phyloP scores from a whole-genome alignment of 129 eudicot genomes.

The Escallonia herrerae region DNA sequence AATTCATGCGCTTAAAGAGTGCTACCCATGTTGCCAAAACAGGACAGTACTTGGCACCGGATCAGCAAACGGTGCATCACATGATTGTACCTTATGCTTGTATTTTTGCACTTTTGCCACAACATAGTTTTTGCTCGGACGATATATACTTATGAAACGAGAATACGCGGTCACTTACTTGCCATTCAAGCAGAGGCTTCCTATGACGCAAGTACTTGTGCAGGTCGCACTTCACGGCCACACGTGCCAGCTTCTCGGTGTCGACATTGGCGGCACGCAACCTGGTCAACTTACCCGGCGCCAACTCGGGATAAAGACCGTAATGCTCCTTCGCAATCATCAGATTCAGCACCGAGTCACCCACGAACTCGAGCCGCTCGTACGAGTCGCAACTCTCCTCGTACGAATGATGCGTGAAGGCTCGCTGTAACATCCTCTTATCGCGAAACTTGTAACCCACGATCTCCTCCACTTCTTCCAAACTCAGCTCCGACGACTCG shows the following conservation, averaged over 20 bases:
- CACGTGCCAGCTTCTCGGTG: slow-evolving; percentile 65
- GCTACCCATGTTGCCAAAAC: too few species aligned
- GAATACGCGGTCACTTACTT: too few species aligned
- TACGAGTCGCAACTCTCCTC: slow-evolving; percentile 15
- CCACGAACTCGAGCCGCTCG: slow-evolving; percentile 45
- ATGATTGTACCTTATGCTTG: too few species aligned
- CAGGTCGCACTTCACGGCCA: slow-evolving; percentile 32
- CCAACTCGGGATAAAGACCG: slow-evolving; percentile 27
- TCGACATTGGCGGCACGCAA: slow-evolving; percentile 60
- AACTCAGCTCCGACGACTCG: slow-evolving; percentile 18
- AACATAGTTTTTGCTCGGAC: too few species aligned
- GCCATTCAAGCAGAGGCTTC: slow-evolving; percentile 21
- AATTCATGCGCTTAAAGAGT: too few species aligned
- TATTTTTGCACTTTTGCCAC: too few species aligned
- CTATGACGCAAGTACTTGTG: slow-evolving; percentile 40
- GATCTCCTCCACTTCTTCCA: slow-evolving; percentile 30
- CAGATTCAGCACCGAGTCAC: slow-evolving; percentile 44
- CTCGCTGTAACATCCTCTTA: slow-evolving; percentile 24
- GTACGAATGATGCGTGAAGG: slow-evolving; percentile 30
- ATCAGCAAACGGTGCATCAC: too few species aligned
- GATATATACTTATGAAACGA: too few species aligned
- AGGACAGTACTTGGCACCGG: too few species aligned
- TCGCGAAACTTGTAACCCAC: slow-evolving; percentile 37
- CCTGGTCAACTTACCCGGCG: slow-evolving; percentile 42
- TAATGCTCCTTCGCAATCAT: slow-evolving; percentile 32